phyloP scores from a whole-genome alignment of 768 basidiomycete species.

The Tulasnella sp. region DNA sequence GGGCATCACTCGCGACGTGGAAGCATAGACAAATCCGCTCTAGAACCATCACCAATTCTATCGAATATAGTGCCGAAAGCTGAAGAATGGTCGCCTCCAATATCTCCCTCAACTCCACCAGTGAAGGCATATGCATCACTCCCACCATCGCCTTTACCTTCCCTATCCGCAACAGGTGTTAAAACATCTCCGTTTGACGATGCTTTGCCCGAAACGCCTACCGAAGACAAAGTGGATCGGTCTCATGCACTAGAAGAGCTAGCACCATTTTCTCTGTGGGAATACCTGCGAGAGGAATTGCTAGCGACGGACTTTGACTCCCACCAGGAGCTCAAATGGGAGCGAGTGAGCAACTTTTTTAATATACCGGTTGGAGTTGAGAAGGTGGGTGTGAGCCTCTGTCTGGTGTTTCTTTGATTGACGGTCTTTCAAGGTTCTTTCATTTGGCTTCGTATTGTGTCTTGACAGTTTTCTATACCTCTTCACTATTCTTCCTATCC shows the following conservation, averaged over 20 bases:
- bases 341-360: constrained; percentile 90
- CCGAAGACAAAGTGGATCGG: neutral
- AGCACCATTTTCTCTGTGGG: constrained; percentile 74
- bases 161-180: neutral
- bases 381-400: constrained; percentile 44
- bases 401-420: neutral
- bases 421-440: constrained; percentile 50
- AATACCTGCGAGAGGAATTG: constrained; percentile 78
- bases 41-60: too few species aligned
- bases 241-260: neutral
- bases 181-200: too few species aligned
- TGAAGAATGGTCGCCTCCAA: constrained; percentile 7
- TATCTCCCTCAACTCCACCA: neutral
- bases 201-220: too few species aligned
- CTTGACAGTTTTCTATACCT: constrained; percentile 95
- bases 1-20: too few species aligned
- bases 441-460: constrained; percentile 87
- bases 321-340: constrained; percentile 89
- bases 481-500: constrained; percentile 93
- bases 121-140: constrained; percentile 11
- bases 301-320: constrained; percentile 89
- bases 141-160: constrained; percentile 2
- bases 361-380: constrained; percentile 86
- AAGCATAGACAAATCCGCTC: too few species aligned
- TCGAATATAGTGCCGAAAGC: too few species aligned